Evolutionary conservation across 768 basidiomycete genomes (phyloP).

Genomic region (Agaricus blazei): DNA sequence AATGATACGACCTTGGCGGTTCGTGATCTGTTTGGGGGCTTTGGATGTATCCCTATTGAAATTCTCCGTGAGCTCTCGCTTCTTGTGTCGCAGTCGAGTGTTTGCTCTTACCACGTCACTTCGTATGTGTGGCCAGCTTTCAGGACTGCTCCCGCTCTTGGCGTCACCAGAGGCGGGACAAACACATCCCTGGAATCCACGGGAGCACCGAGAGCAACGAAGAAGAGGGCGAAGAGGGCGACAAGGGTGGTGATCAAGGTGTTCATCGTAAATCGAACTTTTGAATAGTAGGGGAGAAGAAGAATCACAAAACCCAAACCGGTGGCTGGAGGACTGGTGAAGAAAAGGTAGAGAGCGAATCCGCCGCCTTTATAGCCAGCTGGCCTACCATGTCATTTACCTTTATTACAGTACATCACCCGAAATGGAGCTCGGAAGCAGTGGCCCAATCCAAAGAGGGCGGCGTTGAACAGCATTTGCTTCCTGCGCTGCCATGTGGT

Average conservation of each 20-base stretch:
- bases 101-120: constrained; percentile 24
- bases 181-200: constrained; percentile 24
- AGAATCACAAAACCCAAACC: background rate
- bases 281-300: background rate
- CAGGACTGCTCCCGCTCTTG: constrained; percentile 22
- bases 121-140: constrained; percentile 23
- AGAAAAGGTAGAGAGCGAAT: background rate
- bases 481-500: constrained; percentile 11
- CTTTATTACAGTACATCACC: background rate
- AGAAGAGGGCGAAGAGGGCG: constrained; percentile 19
- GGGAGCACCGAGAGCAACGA: constrained; percentile 22
- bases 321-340: constrained; percentile 8
- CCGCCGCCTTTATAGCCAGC: constrained; percentile 2
- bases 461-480: constrained; percentile 4
- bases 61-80: background rate
- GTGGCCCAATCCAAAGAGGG: constrained; percentile 5
- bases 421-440: constrained; percentile 8
- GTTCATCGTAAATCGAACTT: constrained; percentile 4
- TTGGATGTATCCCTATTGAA: constrained; percentile 30
- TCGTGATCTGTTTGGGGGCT: constrained; percentile 37
- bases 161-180: constrained; percentile 24
- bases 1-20: constrained; percentile 33
- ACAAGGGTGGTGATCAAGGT: constrained; percentile 17
- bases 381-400: background rate
- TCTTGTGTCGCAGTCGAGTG: background rate